A percentile compares a stretch with the other conserved stretches of the same genome.
phyloP scores from a whole-genome alignment of 805 yeast species.

The Blastobotrys attinorum region DNA sequence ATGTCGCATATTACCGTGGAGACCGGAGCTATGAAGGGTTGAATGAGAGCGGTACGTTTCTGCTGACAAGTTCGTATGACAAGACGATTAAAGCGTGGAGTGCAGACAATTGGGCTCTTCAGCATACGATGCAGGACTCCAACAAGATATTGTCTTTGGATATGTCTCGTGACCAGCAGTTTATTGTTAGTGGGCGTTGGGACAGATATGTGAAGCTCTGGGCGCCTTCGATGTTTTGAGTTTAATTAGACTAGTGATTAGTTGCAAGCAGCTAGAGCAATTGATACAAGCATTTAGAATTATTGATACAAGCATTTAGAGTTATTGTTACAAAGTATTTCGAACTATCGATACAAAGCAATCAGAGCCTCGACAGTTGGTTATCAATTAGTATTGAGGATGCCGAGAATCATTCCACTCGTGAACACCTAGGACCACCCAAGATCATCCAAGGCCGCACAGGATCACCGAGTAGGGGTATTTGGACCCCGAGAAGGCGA shows the following conservation, averaged over 20 bases:
- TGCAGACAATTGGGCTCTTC: constrained; percentile 60
- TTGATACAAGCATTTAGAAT: no score
- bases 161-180: constrained; percentile 34
- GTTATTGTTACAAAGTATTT: no score
- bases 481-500: constrained; percentile 6
- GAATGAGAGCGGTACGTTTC: constrained; percentile 35
- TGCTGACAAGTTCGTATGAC: constrained; percentile 67
- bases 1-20: constrained; percentile 42
- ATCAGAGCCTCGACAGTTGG: no score
- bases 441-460: no score
- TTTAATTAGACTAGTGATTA: neutral
- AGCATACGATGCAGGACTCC: constrained; percentile 45
- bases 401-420: no score
- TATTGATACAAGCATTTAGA: no score
- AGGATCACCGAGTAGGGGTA: constrained; percentile 1
- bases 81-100: constrained; percentile 52
- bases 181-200: constrained; percentile 69
- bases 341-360: no score
- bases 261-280: no score
- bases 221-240: constrained; percentile 21
- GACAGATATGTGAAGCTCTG: constrained; percentile 70
- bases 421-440: no score
- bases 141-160: constrained; percentile 74
- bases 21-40: constrained; percentile 21
- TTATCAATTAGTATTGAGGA: no score